Conservation (phyloP, 75 land plant genomes). For the Sequoia sempervirens region DNA sequence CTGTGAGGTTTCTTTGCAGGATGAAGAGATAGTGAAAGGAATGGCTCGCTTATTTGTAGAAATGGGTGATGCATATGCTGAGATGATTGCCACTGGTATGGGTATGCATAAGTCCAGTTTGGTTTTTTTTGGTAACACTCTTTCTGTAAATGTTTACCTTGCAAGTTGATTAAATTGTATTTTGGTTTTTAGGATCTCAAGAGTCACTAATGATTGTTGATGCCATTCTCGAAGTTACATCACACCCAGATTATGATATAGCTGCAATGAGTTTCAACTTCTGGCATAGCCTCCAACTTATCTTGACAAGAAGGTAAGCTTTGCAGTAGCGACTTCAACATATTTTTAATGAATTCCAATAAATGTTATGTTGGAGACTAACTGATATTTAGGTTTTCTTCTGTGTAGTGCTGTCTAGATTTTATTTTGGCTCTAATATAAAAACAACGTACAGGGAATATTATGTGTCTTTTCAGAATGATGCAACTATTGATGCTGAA, state of each 20-base stretch:
- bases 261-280: conserved; percentile 96
- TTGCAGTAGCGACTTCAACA: not conserved
- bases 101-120: conserved; percentile 10
- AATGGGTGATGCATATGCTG: conserved; percentile 93
- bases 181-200: conserved; percentile 57
- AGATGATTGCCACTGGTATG: conserved; percentile 94
- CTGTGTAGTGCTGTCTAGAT: not conserved
- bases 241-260: conserved; percentile 93
- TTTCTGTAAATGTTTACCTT: not conserved
- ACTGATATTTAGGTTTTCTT: not conserved
- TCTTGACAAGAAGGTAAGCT: conserved; percentile 63
- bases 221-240: conserved; percentile 86
- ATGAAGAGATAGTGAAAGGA: conserved; percentile 89
- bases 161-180: not conserved
- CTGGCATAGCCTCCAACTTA: conserved; percentile 82
- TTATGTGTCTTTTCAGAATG: conserved; percentile 46
- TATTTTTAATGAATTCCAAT: not conserved
- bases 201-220: conserved; percentile 87
- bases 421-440: not conserved
- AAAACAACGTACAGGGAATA: conserved; percentile 43
- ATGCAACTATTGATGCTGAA: conserved; percentile 63
- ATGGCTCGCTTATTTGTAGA: conserved; percentile 94
- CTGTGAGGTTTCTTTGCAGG: conserved; percentile 35
- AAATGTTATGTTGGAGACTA: not conserved
- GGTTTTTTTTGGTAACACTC: not conserved